Evolutionary conservation across 2,329 filamentous ascomycete species (phyloP).

Genomic region (Coniosporium tulheliwenetii): DNA sequence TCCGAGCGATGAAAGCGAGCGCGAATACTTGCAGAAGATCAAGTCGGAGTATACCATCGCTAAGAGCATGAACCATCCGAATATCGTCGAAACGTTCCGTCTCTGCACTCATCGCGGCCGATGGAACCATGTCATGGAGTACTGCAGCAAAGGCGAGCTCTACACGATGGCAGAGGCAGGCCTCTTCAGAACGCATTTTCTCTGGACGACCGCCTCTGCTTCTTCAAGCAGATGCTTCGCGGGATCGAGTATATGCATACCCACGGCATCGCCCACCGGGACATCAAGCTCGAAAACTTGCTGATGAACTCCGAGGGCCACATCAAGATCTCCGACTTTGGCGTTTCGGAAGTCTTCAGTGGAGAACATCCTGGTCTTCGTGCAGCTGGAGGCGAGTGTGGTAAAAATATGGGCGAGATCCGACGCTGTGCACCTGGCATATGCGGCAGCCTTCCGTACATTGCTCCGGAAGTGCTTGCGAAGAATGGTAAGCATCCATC

Average conservation of each 20-base stretch:
- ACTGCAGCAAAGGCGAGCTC: slow-evolving; percentile 68
- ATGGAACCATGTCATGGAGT: slow-evolving; percentile 92
- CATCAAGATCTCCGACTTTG: slow-evolving; percentile 85
- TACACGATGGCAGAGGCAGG: slow-evolving; percentile 56
- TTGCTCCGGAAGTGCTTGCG: slow-evolving; percentile 67
- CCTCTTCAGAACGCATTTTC: slow-evolving; percentile 51
- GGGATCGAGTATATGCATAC: slow-evolving; percentile 69
- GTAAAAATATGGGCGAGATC: slow-evolving; percentile 53
- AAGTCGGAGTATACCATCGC: slow-evolving; percentile 83
- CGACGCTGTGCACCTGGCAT: slow-evolving; percentile 64
- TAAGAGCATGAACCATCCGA: slow-evolving; percentile 72
- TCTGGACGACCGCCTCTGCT: slow-evolving; percentile 55
- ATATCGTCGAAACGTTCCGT: slow-evolving; percentile 67
- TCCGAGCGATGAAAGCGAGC: slow-evolving; percentile 44
- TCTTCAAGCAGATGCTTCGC: slow-evolving; percentile 80
- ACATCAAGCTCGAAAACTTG: slow-evolving; percentile 82
- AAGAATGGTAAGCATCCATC: slow-evolving; percentile 39
- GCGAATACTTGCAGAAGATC: slow-evolving; percentile 76
- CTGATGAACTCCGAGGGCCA: slow-evolving; percentile 65
- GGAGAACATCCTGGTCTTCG: slow-evolving; percentile 68
- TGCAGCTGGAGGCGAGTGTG: slow-evolving; percentile 57
- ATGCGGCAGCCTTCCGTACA: slow-evolving; percentile 74
- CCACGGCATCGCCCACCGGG: slow-evolving; percentile 76
- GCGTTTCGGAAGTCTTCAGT: slow-evolving; percentile 72
- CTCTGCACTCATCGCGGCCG: slow-evolving; percentile 54